Evolutionary conservation across 2,329 filamentous ascomycete species (phyloP), one percentile per base, ranked within the genome.

Genomic region (Cladosporium oxysporum): DNA sequence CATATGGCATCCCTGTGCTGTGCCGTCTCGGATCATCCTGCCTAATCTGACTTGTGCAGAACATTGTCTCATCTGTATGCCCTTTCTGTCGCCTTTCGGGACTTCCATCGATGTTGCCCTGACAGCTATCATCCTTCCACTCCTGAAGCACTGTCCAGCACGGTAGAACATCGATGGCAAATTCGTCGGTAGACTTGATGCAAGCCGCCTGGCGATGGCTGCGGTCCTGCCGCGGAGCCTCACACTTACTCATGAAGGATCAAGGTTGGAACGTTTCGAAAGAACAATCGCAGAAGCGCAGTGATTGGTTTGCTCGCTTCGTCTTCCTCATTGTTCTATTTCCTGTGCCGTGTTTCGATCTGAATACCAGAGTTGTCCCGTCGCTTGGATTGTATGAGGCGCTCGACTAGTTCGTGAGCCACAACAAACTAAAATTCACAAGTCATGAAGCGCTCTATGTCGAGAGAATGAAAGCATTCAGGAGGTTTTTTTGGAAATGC

Each of bases 21-120:
- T 61, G 26, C 35, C 31, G 31, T 35, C 21, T 62, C 59, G 59
- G 44, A 35, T 62, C 59, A n/a, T 23, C 44, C 49, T 62, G 28
- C 59, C 59, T 62, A 53, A 52, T 62, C 21, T 23, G 58, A 55
- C 41, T 14, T n/a, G 3, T 53, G 14, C 16, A 35, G 29, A 37
- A 49, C 41, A 61, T 21, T 47, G 28, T 55, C 52, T 12, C 28
- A n/a, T 14, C 21, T 33, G 29, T 5, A 33, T 33, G 29, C n/a
- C 50, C 8, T 33, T 55, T 18, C 52, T 55, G 21, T 12, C 8
- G 28, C 16, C 52, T 33, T 55, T 23, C 28, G 3, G 16, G 7
- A 55, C 28, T 55, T 29, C 28, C 28, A 31, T 55, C 18, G 28
- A 21, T 33, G 28, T 33, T 33, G 52, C 52, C 50, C 31, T 55